Conservation (phyloP, 225 moss, liverwort and hornwort species). For the Pseudisothecium myosuroides region DNA sequence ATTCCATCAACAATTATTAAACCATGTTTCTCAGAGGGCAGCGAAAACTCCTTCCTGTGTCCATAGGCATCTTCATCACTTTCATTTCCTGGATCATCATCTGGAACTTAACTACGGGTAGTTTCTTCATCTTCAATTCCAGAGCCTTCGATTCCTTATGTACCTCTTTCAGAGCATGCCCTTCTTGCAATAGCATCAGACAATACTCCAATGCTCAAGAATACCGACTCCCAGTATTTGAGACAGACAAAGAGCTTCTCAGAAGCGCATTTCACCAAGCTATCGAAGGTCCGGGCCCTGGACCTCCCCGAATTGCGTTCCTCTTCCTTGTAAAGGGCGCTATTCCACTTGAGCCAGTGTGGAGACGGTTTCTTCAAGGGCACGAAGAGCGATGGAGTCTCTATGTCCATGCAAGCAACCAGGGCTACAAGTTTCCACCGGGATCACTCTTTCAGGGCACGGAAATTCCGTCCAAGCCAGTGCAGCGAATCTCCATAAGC, state of each 20-base stretch:
- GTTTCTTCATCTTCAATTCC: neutral
- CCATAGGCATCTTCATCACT: neutral
- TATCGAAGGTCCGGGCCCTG: neutral
- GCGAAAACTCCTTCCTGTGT: neutral
- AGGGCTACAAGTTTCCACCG: neutral
- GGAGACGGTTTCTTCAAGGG: slow-evolving; percentile 14
- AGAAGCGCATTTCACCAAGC: slow-evolving; percentile 11
- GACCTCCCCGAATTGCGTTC: slow-evolving; percentile 24
- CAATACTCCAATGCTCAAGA: neutral
- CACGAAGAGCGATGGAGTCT: slow-evolving; percentile 19
- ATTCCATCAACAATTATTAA: neutral
- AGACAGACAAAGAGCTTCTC: slow-evolving; percentile 5
- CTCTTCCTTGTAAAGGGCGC: slow-evolving; percentile 20
- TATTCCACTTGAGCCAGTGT: slow-evolving; percentile 17
- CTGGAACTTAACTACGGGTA: neutral
- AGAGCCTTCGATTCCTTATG: neutral
- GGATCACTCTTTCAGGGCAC: slow-evolving; percentile 12
- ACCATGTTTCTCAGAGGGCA: neutral
- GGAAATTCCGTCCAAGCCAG: slow-evolving; percentile 15
- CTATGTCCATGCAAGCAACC: slow-evolving; percentile 19
- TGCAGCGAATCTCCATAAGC: slow-evolving; percentile 13
- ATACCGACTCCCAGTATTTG: neutral
- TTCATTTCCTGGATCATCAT: neutral
- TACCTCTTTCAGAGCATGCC: neutral
- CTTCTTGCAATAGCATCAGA: neutral